phyloP scores from a whole-genome alignment of 23 red algal genomes.

The Gracilaria caudata region DNA sequence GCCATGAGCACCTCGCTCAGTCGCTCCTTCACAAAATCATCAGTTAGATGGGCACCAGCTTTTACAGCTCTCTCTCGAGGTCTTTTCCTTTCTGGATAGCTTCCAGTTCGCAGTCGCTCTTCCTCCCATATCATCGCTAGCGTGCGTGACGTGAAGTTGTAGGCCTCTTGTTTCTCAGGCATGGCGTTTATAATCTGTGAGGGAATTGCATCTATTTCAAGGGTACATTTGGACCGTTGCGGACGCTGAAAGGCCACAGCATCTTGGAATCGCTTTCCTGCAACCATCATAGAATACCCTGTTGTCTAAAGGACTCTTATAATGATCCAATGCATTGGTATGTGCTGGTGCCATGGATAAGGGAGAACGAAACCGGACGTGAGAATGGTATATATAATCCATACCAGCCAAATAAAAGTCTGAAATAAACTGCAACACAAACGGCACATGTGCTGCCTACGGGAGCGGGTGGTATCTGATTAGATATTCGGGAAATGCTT shows the following conservation, averaged over 20 bases:
- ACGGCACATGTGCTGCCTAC: constrained; percentile 83
- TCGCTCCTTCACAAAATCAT: constrained; percentile 24
- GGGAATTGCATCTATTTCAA: constrained; percentile 77
- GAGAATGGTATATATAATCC: constrained; percentile 69
- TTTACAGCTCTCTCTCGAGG: constrained; percentile 19
- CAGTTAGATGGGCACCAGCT: constrained; percentile 56
- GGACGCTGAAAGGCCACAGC: constrained; percentile 21
- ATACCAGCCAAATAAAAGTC: constrained; percentile 86
- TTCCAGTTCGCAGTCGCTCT: constrained; percentile 64
- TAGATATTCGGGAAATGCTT: constrained; percentile 39
- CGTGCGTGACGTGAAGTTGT: constrained; percentile 47
- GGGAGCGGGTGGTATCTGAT: constrained; percentile 56
- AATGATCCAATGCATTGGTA: constrained; percentile 8
- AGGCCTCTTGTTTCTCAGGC: not conserved
- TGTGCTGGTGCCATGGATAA: constrained; percentile 24
- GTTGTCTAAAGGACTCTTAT: constrained; percentile 12
- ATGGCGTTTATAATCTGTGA: constrained; percentile 61
- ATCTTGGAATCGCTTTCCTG: not conserved
- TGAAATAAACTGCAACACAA: constrained; percentile 78
- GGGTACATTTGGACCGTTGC: constrained; percentile 50
- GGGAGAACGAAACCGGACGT: constrained; percentile 71
- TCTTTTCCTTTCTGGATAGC: constrained; percentile 21
- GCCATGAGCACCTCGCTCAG: constrained; percentile 12
- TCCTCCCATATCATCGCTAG: constrained; percentile 73
- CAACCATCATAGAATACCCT: constrained; percentile 5